A percentile compares a stretch with the other conserved stretches of the same genome.
These are phyloP conservation scores for Penicillium sp. DNA, from an alignment of 2,329 filamentous ascomycete species.

Conservation along the genomic window DNA sequence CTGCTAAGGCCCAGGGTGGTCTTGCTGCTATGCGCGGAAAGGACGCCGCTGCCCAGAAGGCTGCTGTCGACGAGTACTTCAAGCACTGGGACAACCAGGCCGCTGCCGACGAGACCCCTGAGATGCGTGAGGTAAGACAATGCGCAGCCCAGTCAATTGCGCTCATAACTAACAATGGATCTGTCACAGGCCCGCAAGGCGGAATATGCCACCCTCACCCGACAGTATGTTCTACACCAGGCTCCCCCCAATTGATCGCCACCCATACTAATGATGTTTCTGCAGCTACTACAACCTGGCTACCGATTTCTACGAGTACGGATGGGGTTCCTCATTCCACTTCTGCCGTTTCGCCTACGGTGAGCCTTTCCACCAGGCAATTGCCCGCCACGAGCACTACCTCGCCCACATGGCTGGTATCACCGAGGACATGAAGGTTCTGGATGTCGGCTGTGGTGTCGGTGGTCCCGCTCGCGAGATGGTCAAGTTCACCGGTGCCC, in stretches of 20 bases:
- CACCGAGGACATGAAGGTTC: constrained; percentile 80
- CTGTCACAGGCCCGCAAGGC: constrained; percentile 67
- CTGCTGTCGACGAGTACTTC: constrained; percentile 88
- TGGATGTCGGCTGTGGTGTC: constrained; percentile 96
- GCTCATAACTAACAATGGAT: constrained; percentile 15
- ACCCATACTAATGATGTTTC: constrained; percentile 6
- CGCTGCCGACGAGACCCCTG: constrained; percentile 77
- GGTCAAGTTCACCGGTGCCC: constrained; percentile 87
- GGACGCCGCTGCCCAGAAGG: constrained; percentile 74
- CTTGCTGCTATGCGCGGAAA: constrained; percentile 85
- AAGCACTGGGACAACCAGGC: constrained; percentile 93
- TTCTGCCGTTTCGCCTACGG: constrained; percentile 90
- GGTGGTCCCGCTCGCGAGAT: constrained; percentile 95
- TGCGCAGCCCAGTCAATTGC: background rate
- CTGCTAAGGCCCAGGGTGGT: constrained; percentile 69
- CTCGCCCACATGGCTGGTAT: constrained; percentile 87
- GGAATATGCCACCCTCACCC: constrained; percentile 90
- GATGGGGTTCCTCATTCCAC: constrained; percentile 95
- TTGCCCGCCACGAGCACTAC: constrained; percentile 97
- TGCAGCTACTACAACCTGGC: constrained; percentile 90
- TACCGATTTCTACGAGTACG: constrained; percentile 96
- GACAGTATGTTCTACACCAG: constrained; percentile 67
- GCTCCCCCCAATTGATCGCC: background rate
- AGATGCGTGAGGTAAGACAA: constrained; percentile 69
- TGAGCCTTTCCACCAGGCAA: constrained; percentile 86